Base-by-base conservation (phyloP, 306 rosid genomes). In the Cicer cuneatum region DNA sequence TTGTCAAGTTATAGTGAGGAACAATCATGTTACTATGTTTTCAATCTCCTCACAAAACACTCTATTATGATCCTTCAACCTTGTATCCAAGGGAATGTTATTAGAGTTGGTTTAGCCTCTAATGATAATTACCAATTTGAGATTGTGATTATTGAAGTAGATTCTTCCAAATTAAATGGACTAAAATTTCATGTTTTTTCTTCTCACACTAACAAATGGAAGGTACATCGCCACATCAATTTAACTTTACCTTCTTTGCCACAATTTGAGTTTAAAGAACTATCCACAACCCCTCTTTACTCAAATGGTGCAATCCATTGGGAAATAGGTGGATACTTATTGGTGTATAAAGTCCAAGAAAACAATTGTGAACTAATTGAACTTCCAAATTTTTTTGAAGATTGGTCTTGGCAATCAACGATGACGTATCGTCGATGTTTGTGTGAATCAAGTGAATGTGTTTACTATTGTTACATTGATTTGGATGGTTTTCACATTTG, bases 381-480 rank as follows among this genome's bases (percentile, higher is more conserved):
- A 65, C 35, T 83, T 35, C 86, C 86, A 24, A 74, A 83, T 65
- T 13, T 1, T 13, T 69, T 35, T 40, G 41, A 64, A 1, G 83
- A 79, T 14, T 70, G 78, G 81, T 70, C 72, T 45, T 63, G 75
- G 78, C 75, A 83, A 78, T 75, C 71, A 18, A 78, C 83, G 4
- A 63, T 70, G 78, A 79, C 74, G 9, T 74, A 60, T 37, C 78
- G 75, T 5, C 67, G 86, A 7, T 33, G 67, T 37, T 57, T 83
- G 7, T 79, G 86, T 7, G 78, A 83, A 74, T 83, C 86, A 2
- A 46, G 72, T 10, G 81, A 78, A 46, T 8, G 60, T 0, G 59
- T 78, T 29, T 78, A 74, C 86, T 83, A 83, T 48, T 83, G 86
- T 60, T 79, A 83, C 42, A 48, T 81, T 18, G 86, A 83, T 75